These are phyloP conservation scores for Epithele typhae DNA, from an alignment of 768 basidiomycete genomes.

Conservation along the genomic window DNA sequence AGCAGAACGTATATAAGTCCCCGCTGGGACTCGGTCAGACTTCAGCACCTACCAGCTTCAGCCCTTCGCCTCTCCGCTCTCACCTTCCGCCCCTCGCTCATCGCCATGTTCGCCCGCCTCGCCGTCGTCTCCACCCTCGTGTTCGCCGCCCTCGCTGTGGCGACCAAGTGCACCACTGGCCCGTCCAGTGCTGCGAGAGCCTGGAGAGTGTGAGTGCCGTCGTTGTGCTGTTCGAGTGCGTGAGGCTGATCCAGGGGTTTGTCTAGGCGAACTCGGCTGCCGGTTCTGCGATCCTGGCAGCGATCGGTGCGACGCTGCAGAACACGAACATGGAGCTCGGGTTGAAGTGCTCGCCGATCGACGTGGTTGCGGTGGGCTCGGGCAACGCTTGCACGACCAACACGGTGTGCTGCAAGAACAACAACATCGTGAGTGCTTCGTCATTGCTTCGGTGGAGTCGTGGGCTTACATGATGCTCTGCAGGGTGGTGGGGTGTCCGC, in stretches of 20 bases:
- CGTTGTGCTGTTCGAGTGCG: not conserved
- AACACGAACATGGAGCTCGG: constrained; percentile 17
- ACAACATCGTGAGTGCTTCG: constrained; percentile 17
- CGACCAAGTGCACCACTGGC: constrained; percentile 7
- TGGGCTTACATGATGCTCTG: not conserved
- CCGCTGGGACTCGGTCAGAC: too few species aligned
- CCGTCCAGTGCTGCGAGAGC: constrained; percentile 8
- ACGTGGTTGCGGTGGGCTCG: constrained; percentile 3
- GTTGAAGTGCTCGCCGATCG: constrained; percentile 12
- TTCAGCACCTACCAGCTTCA: not conserved
- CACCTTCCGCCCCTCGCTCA: not conserved
- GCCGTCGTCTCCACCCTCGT: constrained; percentile 3
- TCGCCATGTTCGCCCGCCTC: constrained; percentile 2
- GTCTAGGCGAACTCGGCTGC: not conserved
- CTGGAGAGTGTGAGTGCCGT: not conserved
- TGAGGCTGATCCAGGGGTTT: not conserved
- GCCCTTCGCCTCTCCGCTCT: not conserved
- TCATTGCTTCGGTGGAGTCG: not conserved
- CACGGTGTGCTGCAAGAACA: constrained; percentile 26
- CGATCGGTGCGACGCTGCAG: constrained; percentile 8
- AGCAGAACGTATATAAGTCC: too few species aligned
- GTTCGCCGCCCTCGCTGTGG: constrained; percentile 1
- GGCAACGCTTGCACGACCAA: constrained; percentile 8
- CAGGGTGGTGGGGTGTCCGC: constrained; percentile 19
- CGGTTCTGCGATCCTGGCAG: not conserved